Evolutionary conservation across 2,329 filamentous ascomycete genomes (phyloP).

Genomic region (Verticillium klebahnii): DNA sequence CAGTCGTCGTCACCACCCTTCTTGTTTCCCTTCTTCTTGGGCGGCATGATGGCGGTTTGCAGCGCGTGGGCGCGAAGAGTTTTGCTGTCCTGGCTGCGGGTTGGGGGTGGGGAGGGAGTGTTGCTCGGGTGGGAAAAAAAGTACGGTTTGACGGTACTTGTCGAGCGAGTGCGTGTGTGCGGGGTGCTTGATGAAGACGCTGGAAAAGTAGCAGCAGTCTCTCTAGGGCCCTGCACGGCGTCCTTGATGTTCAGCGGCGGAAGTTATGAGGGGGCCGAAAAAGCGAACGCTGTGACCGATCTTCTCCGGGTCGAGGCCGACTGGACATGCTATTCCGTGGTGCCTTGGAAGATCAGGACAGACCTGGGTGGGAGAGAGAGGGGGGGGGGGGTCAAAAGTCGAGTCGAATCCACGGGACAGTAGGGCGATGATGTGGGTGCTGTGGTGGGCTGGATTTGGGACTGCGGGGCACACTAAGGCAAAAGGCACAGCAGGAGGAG

Average conservation of each 20-base stretch:
- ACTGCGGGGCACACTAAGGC: not conserved
- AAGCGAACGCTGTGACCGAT: not conserved
- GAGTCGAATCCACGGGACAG: not conserved
- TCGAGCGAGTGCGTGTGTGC: not conserved
- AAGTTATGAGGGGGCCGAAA: not conserved
- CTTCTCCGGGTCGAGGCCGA: slow-evolving; percentile 1
- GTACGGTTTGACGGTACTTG: not conserved
- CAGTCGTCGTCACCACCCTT: slow-evolving; percentile 86
- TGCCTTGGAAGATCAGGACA: not conserved
- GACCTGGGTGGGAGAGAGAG: not conserved
- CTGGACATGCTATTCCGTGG: slow-evolving; percentile 6
- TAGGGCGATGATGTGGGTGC: not conserved
- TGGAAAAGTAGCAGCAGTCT: not conserved
- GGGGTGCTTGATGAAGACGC: not conserved
- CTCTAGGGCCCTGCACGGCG: not conserved
- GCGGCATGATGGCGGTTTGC: slow-evolving; percentile 61
- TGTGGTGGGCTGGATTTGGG: not conserved
- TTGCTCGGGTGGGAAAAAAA: not conserved
- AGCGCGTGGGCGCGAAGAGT: not conserved
- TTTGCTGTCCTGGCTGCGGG: not conserved
- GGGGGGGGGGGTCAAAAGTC: not conserved
- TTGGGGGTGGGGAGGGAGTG: too few relatives aligned
- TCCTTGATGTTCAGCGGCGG: not conserved
- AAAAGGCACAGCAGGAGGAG: not conserved
- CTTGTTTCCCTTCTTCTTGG: slow-evolving; percentile 87